Evolutionary conservation across 768 basidiomycete genomes (phyloP).

Genomic region (Galerina marginata): DNA sequence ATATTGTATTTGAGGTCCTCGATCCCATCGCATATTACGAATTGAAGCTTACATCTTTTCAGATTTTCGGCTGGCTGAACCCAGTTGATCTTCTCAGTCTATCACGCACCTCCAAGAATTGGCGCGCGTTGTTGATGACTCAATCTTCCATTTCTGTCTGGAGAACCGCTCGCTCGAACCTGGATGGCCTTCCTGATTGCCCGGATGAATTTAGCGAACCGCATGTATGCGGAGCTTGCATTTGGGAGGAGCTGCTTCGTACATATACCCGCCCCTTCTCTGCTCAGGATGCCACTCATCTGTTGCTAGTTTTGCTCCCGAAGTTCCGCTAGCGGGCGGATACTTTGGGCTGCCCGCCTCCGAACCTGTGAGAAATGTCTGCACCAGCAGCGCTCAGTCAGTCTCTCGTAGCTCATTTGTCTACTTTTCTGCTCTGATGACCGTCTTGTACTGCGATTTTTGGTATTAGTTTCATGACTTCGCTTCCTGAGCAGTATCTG

Average conservation of each 20-base stretch:
- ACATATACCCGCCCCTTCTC: background rate
- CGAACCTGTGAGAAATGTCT: background rate
- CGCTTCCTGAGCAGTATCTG: no score
- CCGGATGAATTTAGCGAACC: slow-evolving; percentile 15
- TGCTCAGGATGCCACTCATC: background rate
- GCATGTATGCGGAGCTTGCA: slow-evolving; percentile 6
- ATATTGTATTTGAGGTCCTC: no score
- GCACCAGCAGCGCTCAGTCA: no score
- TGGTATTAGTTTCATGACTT: no score
- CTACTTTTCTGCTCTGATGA: no score
- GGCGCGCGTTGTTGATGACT: background rate
- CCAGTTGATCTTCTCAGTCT: no score
- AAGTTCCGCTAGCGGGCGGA: background rate
- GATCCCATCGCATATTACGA: no score
- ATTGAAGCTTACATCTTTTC: no score
- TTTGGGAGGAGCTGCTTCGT: slow-evolving; percentile 6
- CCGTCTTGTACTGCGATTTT: no score
- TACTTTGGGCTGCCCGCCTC: background rate
- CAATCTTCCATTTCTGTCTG: slow-evolving; percentile 1
- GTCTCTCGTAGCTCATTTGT: no score
- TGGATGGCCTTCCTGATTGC: slow-evolving; percentile 9
- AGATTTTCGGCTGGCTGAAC: no score
- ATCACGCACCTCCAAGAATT: no score
- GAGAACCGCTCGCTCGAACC: background rate
- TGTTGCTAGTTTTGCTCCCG: background rate